Evolutionary conservation across 108 stramenopile genomes (phyloP).

Genomic region (Nitzschia putrida): DNA sequence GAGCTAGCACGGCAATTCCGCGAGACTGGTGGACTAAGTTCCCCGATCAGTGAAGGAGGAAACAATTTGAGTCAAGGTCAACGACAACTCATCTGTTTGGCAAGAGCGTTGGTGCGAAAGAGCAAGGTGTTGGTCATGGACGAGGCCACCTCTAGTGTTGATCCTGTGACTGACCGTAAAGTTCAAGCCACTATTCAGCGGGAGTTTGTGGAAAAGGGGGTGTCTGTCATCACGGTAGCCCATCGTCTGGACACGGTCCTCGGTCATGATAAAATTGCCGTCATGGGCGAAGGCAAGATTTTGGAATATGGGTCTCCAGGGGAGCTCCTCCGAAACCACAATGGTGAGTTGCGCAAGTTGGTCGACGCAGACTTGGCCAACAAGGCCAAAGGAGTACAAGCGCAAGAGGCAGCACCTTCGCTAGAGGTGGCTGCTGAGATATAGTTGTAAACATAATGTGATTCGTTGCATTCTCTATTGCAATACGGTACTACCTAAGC

Average conservation of each 20-base stretch:
- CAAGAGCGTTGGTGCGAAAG: constrained; percentile 81
- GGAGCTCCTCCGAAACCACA: constrained; percentile 46
- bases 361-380: constrained; percentile 60
- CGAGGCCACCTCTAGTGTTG: constrained; percentile 83
- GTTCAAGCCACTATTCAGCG: constrained; percentile 73
- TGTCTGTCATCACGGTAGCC: constrained; percentile 87
- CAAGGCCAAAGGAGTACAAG: constrained; percentile 45
- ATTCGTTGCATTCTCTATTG: neutral
- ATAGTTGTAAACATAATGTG: neutral
- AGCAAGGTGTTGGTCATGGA: constrained; percentile 85
- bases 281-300: constrained; percentile 81
- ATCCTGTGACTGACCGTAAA: constrained; percentile 70
- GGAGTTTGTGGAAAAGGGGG: constrained; percentile 79
- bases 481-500: neutral
- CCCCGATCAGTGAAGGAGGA: constrained; percentile 77
- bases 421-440: neutral
- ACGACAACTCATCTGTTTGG: constrained; percentile 89
- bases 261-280: constrained; percentile 90
- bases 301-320: constrained; percentile 74
- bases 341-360: constrained; percentile 53
- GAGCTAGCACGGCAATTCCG: constrained; percentile 56
- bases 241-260: constrained; percentile 90
- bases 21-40: constrained; percentile 48
- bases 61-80: constrained; percentile 88
- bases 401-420: neutral